Conservation (phyloP, 257 asterid genomes). For the Solanum chilense region DNA sequence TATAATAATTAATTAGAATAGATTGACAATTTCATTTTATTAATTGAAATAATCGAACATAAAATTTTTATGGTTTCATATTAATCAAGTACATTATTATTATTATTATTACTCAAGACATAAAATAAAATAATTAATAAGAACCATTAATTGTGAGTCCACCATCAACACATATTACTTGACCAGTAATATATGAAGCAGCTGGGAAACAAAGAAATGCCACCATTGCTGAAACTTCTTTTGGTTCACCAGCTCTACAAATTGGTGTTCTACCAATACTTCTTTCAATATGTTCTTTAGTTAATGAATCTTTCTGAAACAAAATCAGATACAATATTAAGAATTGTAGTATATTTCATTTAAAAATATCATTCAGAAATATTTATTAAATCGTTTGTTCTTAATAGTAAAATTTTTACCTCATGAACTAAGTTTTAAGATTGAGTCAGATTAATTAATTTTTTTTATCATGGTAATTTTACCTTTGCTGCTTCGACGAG, state of each 20-base stretch:
- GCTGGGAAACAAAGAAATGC: constrained; percentile 24
- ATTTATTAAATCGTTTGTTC: no score
- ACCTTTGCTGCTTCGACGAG: no score
- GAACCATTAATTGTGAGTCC: constrained; percentile 10
- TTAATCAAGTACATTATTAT: neutral
- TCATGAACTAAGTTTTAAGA: no score
- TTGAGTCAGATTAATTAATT: no score
- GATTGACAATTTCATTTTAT: no score
- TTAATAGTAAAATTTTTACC: no score
- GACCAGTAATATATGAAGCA: constrained; percentile 15
- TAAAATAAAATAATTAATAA: neutral
- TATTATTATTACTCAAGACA: neutral
- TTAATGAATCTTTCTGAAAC: neutral
- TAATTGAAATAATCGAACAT: no score
- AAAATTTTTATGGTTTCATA: neutral
- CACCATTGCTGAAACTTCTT: constrained; percentile 19
- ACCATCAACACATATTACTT: constrained; percentile 18
- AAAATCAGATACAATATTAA: neutral
- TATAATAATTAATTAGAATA: no score
- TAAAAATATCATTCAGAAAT: no score
- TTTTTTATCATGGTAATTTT: no score
- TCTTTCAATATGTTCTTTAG: neutral
- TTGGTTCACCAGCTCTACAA: constrained; percentile 1
- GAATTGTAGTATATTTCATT: neutral
- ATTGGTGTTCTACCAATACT: neutral